Percentiles rank a stretch among this genome's conserved stretches.
phyloP scores from a whole-genome alignment of 352 stramenopile genomes.

The Globisporangium paddicum region DNA sequence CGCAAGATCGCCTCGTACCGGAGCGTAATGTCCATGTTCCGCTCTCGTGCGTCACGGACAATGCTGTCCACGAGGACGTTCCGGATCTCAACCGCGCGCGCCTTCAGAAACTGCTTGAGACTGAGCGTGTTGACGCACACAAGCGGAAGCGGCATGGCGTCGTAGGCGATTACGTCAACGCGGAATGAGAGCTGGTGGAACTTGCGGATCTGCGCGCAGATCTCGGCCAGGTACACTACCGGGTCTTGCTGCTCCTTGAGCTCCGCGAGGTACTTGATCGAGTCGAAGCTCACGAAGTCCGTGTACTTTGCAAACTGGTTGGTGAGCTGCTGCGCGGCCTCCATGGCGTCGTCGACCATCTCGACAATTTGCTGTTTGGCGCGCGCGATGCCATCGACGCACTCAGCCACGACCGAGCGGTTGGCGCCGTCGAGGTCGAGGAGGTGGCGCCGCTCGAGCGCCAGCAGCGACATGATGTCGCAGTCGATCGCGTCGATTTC shows the following conservation, averaged over 20 bases:
- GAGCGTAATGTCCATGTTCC: constrained; percentile 86
- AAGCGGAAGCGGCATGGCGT: constrained; percentile 72
- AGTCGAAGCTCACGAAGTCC: constrained; percentile 81
- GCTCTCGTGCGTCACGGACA: constrained; percentile 63
- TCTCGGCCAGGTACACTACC: constrained; percentile 30
- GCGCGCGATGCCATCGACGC: constrained; percentile 33
- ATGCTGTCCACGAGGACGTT: constrained; percentile 82
- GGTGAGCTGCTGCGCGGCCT: constrained; percentile 55
- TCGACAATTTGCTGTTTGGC: constrained; percentile 53
- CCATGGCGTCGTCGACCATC: constrained; percentile 62
- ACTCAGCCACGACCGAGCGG: constrained; percentile 36
- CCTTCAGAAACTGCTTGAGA: constrained; percentile 70
- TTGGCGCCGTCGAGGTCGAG: constrained; percentile 45
- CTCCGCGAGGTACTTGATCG: constrained; percentile 59
- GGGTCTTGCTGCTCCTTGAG: constrained; percentile 26
- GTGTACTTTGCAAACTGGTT: constrained; percentile 75
- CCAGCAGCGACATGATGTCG: constrained; percentile 89
- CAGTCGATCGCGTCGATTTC: constrained; percentile 84
- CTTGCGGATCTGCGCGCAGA: constrained; percentile 63
- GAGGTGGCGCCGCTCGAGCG: constrained; percentile 53
- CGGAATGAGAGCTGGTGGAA: constrained; percentile 70
- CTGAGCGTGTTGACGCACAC: constrained; percentile 67
- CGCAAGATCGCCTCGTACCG: constrained; percentile 87
- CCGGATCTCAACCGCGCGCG: constrained; percentile 60
- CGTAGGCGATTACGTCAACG: constrained; percentile 65